Evolutionary conservation across 208 protist genomes (phyloP).

Genomic region (Phytomonas sp.): DNA sequence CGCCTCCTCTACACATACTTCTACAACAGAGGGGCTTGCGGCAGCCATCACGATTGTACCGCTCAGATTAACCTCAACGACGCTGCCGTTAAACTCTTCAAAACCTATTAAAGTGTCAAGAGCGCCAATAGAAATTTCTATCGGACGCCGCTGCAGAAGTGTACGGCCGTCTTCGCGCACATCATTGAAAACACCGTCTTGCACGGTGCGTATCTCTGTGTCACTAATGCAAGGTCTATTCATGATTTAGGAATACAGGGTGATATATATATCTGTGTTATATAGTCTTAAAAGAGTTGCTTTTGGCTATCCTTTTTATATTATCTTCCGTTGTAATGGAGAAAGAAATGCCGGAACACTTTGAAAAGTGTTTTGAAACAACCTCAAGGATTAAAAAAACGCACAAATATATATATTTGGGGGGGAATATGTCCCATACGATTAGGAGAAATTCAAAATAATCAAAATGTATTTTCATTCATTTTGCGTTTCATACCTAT

Average conservation of each 20-base stretch:
- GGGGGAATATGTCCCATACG: background rate
- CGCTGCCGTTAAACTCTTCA: conserved; percentile 43
- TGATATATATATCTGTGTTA: conserved; percentile 4
- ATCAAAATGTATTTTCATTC: background rate
- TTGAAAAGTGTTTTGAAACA: background rate
- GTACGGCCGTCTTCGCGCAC: conserved; percentile 68
- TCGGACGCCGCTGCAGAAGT: conserved; percentile 64
- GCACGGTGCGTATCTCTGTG: conserved; percentile 57
- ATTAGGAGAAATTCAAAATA: background rate
- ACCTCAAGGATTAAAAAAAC: background rate
- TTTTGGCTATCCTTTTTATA: background rate
- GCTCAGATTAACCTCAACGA: conserved; percentile 43
- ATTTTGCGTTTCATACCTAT: background rate
- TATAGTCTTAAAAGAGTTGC: background rate
- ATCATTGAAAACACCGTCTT: conserved; percentile 59
- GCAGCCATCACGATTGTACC: conserved; percentile 57
- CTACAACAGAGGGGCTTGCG: conserved; percentile 49
- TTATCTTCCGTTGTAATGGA: background rate
- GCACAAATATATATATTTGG: background rate
- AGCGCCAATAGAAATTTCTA: conserved; percentile 8
- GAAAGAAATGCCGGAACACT: background rate
- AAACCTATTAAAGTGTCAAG: conserved; percentile 7
- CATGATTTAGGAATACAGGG: conserved; percentile 1
- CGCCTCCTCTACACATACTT: conserved; percentile 21
- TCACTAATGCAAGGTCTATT: conserved; percentile 35